These are phyloP conservation scores for Fusarium palustre DNA, from an alignment of 2,329 filamentous ascomycete species.

Conservation along the genomic window DNA sequence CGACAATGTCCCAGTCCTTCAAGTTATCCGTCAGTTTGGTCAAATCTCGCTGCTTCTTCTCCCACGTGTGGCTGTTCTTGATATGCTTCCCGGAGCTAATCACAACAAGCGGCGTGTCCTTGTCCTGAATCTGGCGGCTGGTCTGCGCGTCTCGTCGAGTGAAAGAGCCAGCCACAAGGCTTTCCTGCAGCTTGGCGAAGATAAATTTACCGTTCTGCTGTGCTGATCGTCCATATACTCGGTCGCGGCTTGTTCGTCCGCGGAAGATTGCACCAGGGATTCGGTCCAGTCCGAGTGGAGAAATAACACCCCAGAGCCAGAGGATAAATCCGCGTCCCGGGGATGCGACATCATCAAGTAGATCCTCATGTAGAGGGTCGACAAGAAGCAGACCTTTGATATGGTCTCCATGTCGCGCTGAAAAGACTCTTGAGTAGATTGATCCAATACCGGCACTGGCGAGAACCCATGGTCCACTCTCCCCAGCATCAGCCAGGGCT, in stretches of 20 bases:
- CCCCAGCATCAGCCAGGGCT: conserved; percentile 81
- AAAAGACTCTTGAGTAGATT: conserved; percentile 91
- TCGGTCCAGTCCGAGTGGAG: conserved; percentile 86
- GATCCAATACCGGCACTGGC: conserved; percentile 88
- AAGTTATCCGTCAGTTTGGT: conserved; percentile 83
- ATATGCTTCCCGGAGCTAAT: conserved; percentile 84
- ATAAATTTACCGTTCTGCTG: conserved; percentile 86
- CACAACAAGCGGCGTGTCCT: conserved; percentile 80
- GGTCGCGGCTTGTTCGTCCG: conserved; percentile 82
- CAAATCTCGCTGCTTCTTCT: conserved; percentile 85
- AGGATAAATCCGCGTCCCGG: conserved; percentile 82
- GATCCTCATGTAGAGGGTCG: conserved; percentile 89
- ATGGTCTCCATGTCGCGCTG: conserved; percentile 79
- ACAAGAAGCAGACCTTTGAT: conserved; percentile 85
- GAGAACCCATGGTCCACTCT: conserved; percentile 89
- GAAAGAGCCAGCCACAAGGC: conserved; percentile 84
- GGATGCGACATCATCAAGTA: conserved; percentile 74
- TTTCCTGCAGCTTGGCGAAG: conserved; percentile 93
- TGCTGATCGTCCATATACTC: conserved; percentile 83
- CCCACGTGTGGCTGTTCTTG: conserved; percentile 77
- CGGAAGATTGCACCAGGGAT: conserved; percentile 84
- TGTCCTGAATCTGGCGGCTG: conserved; percentile 81
- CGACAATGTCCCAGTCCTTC: conserved; percentile 86
- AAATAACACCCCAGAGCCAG: conserved; percentile 87
- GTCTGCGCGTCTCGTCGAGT: conserved; percentile 84